Evolutionary conservation across 225 moss, liverwort and hornwort species (phyloP).

Genomic region (Bryoerythrophyllum caledonicum): DNA sequence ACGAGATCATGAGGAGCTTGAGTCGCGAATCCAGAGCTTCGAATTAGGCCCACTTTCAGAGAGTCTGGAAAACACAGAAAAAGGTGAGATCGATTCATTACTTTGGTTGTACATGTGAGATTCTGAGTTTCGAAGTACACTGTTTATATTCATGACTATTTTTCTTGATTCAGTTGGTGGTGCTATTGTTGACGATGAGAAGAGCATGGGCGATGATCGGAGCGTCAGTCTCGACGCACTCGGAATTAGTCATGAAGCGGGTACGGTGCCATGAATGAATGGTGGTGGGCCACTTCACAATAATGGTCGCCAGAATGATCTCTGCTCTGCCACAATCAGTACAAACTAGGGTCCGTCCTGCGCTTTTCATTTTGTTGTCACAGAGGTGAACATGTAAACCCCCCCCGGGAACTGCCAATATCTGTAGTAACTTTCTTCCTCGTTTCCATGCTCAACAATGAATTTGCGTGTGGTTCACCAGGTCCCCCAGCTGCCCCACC

Average conservation of each 20-base stretch:
- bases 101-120: too few relatives aligned
- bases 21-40: neutral
- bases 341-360: neutral
- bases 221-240: neutral
- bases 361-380: too few relatives aligned
- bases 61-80: neutral
- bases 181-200: neutral
- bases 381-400: too few relatives aligned
- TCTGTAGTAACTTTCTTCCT: neutral
- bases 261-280: constrained; percentile 7
- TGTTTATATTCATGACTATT: too few relatives aligned
- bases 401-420: too few relatives aligned
- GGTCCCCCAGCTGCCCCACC: neutral
- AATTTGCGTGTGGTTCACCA: neutral
- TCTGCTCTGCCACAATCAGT: constrained; percentile 12
- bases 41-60: neutral
- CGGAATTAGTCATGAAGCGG: neutral
- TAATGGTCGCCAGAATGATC: constrained; percentile 7
- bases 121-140: too few relatives aligned
- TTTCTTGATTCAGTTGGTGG: neutral
- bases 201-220: neutral
- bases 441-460: neutral
- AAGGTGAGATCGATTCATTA: neutral
- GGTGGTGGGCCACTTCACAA: constrained; percentile 24
- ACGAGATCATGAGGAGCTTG: neutral